A percentile compares a stretch with the other conserved stretches of the same genome.
Conservation (phyloP, 2,329 filamentous ascomycete species). For the Ceratocystis alfenasii region DNA sequence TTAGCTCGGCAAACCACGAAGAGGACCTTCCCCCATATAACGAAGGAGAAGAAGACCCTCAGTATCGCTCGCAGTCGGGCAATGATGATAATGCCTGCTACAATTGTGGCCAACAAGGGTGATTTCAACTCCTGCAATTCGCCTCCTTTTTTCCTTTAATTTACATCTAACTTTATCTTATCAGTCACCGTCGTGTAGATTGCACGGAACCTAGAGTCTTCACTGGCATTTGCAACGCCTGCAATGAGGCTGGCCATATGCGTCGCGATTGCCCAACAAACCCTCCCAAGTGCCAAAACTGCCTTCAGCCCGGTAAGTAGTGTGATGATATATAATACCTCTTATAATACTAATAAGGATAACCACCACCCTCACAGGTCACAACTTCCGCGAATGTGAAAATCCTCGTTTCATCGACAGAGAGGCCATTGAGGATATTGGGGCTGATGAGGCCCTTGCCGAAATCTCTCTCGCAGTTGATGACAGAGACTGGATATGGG, state of each 20-base stretch:
- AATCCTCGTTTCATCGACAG: slow-evolving; percentile 48
- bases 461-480: slow-evolving; percentile 32
- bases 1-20: not conserved
- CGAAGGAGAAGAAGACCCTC: too few relatives aligned
- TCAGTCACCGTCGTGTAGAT: slow-evolving; percentile 28
- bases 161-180: not conserved
- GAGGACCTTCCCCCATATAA: not conserved
- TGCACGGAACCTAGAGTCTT: slow-evolving; percentile 28
- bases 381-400: slow-evolving; percentile 44
- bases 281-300: slow-evolving; percentile 49
- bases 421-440: slow-evolving; percentile 41
- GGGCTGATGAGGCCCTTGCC: slow-evolving; percentile 37
- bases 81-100: not conserved
- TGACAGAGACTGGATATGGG: slow-evolving; percentile 7
- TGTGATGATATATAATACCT: slow-evolving; percentile 18
- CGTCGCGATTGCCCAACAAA: slow-evolving; percentile 52
- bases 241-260: slow-evolving; percentile 42
- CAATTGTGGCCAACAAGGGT: not conserved
- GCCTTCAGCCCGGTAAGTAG: slow-evolving; percentile 43
- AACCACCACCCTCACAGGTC: slow-evolving; percentile 33
- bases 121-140: not conserved
- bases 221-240: slow-evolving; percentile 33
- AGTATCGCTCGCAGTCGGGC: not conserved
- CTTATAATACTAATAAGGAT: not conserved
- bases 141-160: not conserved